Evolutionary conservation across 495 filamentous ascomycete species (phyloP).

Genomic region (Xanthoparmelia taractica): DNA sequence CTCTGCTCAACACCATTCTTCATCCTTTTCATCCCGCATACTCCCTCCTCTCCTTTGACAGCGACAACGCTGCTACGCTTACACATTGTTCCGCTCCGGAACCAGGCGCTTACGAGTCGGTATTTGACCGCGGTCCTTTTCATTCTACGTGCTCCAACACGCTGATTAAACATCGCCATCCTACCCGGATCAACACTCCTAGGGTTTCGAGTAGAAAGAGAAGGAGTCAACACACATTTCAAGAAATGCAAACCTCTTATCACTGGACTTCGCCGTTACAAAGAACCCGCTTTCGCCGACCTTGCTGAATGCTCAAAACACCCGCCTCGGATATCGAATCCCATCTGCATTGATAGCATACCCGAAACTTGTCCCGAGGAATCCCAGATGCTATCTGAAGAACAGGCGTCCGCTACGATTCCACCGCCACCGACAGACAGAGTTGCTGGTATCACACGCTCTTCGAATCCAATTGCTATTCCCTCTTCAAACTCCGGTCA

Average conservation of each 20-base stretch:
- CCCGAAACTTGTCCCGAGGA: neutral
- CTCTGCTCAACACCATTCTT: neutral
- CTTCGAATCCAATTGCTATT: neutral
- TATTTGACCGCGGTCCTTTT: conserved; percentile 8
- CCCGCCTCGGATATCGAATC: neutral
- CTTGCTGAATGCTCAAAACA: neutral
- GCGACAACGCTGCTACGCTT: neutral
- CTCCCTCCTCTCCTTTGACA: neutral
- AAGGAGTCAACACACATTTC: neutral
- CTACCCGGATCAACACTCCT: neutral
- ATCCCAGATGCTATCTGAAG: neutral
- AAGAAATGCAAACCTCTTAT: neutral
- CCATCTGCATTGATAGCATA: neutral
- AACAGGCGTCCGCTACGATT: neutral
- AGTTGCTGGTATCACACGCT: neutral
- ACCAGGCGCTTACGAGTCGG: conserved; percentile 10
- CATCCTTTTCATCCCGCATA: neutral
- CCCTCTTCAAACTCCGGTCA: neutral
- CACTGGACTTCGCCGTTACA: neutral
- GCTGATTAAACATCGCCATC: neutral
- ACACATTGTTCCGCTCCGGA: neutral
- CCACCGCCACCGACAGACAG: neutral
- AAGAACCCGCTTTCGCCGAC: conserved; percentile 6
- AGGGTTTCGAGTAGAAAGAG: neutral
- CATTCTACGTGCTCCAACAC: neutral